These are phyloP conservation scores for Amylocarpus encephaloides DNA, from an alignment of 2,329 filamentous ascomycete species.

Conservation along the genomic window DNA sequence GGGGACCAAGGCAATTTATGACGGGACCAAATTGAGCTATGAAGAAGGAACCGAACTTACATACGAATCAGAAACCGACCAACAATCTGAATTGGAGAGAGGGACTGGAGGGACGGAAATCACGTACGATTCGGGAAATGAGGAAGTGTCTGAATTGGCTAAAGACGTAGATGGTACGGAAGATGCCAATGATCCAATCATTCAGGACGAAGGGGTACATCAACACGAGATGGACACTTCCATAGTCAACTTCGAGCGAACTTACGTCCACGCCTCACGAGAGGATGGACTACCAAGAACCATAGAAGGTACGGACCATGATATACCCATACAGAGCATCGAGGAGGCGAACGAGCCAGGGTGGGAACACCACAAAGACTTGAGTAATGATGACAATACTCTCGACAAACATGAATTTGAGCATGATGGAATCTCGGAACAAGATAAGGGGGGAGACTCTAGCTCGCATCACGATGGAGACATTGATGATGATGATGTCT, in stretches of 20 bases:
- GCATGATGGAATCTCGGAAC: slow-evolving; percentile 11
- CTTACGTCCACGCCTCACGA: too few species aligned
- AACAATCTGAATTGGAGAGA: slow-evolving; percentile 1
- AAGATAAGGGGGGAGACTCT: slow-evolving; percentile 23
- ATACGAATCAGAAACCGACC: slow-evolving; percentile 5
- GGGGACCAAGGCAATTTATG: slow-evolving; percentile 27
- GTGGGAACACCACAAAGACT: too few species aligned
- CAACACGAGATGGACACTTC: too few species aligned
- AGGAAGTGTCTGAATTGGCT: slow-evolving; percentile 2
- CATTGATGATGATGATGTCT: slow-evolving; percentile 32
- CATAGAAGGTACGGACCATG: too few species aligned
- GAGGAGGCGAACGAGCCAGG: too few species aligned
- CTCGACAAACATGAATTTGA: slow-evolving; percentile 8
- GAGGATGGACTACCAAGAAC: too few species aligned
- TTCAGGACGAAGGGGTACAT: too few species aligned
- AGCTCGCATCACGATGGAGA: slow-evolving; percentile 31
- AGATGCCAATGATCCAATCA: background rate
- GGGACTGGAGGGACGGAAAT: slow-evolving; percentile 1
- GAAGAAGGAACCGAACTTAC: slow-evolving; percentile 19
- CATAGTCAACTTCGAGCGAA: too few species aligned
- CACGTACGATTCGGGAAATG: slow-evolving; percentile 10
- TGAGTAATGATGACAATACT: background rate
- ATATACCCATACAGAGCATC: too few species aligned
- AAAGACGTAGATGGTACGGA: background rate
- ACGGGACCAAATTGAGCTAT: slow-evolving; percentile 20